Base-by-base conservation (phyloP, 768 basidiomycete species). In the Leucosporidium yakuticum region DNA sequence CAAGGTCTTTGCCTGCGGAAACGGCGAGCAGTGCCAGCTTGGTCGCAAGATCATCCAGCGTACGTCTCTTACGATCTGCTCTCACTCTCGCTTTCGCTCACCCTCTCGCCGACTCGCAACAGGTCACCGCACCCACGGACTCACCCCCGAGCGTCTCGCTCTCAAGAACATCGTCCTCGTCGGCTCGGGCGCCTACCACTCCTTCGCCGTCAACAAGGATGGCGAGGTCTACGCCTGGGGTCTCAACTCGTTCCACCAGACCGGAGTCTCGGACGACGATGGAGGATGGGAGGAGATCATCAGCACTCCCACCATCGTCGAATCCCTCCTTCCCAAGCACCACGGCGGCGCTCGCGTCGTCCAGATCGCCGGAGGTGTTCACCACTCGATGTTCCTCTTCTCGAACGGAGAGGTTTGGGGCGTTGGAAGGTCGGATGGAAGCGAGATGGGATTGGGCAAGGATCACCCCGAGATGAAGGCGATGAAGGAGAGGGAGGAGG, bases 171-270 rank as follows among this genome's bases (percentile, higher is more conserved):
- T 86, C 55, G 86, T 87, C 19, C 80, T 80, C 51, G 81, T 97
- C 69, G 91, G 91, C 6, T 84, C 91, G 0, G 94, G 95, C 11
- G 83, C 83, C 61, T 90, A 86, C 79, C 88, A 90, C 75, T 94
- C 91, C 0, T 97, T 96, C 75, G 94, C 93, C 4, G 86, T 97
- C 65, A 88, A 92, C 77, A 84, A 88, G 62, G 80, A 82, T 9
- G 93, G 91, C 34, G 85, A 83, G 59, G 88, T 95, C 14, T 97
- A 88, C 87, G 91, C 86, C 19, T 97, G 95, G 95, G 95, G 95
- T n/a, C 81, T 93, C 67, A 96, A 98, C 78, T 81, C 89, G 47
- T 85, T 87, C 65, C 86, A 89, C 69, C 85, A 95, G 71, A 82
- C 82, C 7, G 88, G 85, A 27, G 79, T 85, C 63, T 61, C 60